phyloP scores from a whole-genome alignment of 2,329 filamentous ascomycete species.

The Curvularia hawaiiensis region DNA sequence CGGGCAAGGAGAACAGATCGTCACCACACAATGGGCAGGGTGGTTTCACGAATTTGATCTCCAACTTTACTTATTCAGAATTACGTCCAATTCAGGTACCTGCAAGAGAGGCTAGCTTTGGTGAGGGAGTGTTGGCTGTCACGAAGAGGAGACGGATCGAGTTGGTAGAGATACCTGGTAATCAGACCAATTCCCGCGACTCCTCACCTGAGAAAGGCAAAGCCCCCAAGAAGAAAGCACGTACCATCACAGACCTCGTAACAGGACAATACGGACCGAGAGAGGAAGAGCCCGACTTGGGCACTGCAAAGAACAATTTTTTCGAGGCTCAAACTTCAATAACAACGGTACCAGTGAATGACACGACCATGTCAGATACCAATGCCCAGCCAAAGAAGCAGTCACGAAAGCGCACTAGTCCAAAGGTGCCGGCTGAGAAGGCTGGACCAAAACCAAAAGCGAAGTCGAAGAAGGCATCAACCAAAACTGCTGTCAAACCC shows the following conservation, averaged over 20 bases:
- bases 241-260: slow-evolving; percentile 48
- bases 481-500: slow-evolving; percentile 34
- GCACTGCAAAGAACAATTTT: slow-evolving; percentile 26
- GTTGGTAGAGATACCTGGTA: slow-evolving; percentile 35
- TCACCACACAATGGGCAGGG: slow-evolving; percentile 6
- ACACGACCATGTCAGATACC: slow-evolving; percentile 14
- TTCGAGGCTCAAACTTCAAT: slow-evolving; percentile 30
- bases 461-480: slow-evolving; percentile 29
- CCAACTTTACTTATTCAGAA: slow-evolving; percentile 36
- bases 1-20: slow-evolving; percentile 33
- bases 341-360: slow-evolving; percentile 35
- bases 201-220: slow-evolving; percentile 41
- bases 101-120: slow-evolving; percentile 5
- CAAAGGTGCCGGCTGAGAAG: slow-evolving; percentile 17
- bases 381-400: slow-evolving; percentile 24
- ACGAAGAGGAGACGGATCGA: slow-evolving; percentile 41
- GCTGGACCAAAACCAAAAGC: slow-evolving; percentile 22
- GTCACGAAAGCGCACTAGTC: slow-evolving; percentile 27
- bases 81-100: slow-evolving; percentile 16
- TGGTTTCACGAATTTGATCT: slow-evolving; percentile 36
- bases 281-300: slow-evolving; percentile 9
- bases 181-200: slow-evolving; percentile 28
- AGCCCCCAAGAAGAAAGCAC: slow-evolving; percentile 45
- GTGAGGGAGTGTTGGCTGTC: slow-evolving; percentile 7
- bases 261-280: slow-evolving; percentile 41